Evolutionary conservation across 2,329 filamentous ascomycete genomes (phyloP).

Genomic region (Colletotrichum sp.): DNA sequence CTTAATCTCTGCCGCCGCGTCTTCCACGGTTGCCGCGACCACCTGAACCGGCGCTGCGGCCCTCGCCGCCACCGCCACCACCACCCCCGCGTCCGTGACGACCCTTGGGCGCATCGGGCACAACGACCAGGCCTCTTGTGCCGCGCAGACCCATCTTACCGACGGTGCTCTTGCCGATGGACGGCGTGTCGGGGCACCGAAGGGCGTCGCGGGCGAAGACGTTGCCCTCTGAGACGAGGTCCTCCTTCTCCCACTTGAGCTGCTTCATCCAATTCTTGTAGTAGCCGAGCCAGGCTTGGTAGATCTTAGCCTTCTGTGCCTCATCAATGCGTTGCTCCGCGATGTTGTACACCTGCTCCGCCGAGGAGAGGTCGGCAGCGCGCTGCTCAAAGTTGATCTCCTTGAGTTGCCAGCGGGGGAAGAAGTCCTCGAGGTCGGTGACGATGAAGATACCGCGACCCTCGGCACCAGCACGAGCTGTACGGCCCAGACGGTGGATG

Average conservation of each 20-base stretch:
- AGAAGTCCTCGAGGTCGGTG: slow-evolving; percentile 54
- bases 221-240: slow-evolving; percentile 58
- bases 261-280: slow-evolving; percentile 55
- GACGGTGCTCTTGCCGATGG: slow-evolving; percentile 50
- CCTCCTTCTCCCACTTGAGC: slow-evolving; percentile 44
- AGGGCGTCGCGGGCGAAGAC: slow-evolving; percentile 53
- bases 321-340: slow-evolving; percentile 46
- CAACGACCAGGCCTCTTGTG: slow-evolving; percentile 50
- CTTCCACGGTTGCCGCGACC: slow-evolving; percentile 5
- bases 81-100: slow-evolving; percentile 25
- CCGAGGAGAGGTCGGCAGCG: slow-evolving; percentile 48
- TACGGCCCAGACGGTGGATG: slow-evolving; percentile 71
- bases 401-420: slow-evolving; percentile 54
- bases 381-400: slow-evolving; percentile 58
- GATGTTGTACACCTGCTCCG: slow-evolving; percentile 40
- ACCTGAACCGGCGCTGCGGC: slow-evolving; percentile 1
- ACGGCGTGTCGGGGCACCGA: slow-evolving; percentile 49
- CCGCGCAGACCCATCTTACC: slow-evolving; percentile 64
- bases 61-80: slow-evolving; percentile 24
- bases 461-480: slow-evolving; percentile 67
- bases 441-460: slow-evolving; percentile 68
- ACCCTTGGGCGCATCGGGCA: slow-evolving; percentile 44
- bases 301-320: slow-evolving; percentile 50
- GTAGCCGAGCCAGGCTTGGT: slow-evolving; percentile 64
- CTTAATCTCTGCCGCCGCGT: background rate